A percentile compares a stretch with the other conserved stretches of the same genome.
Evolutionary conservation across 768 basidiomycete genomes (phyloP).

Genomic region (Psilocybe cubensis): DNA sequence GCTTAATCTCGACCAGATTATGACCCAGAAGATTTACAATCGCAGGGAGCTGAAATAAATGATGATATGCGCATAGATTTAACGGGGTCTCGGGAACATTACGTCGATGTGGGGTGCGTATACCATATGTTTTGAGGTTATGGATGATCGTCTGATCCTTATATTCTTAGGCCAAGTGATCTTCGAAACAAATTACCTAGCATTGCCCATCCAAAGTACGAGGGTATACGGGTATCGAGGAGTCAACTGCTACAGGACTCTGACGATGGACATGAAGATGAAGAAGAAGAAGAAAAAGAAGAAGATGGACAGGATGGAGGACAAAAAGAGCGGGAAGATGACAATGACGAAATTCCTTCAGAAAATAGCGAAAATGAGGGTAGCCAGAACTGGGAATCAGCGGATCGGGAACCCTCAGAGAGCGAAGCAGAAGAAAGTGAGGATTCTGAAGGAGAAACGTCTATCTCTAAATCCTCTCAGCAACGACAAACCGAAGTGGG

Average conservation of each 20-base stretch:
- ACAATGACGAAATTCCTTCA: slow-evolving; percentile 23
- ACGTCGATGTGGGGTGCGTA: slow-evolving; percentile 81
- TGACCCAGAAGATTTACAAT: slow-evolving; percentile 76
- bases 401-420: slow-evolving; percentile 19
- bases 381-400: slow-evolving; percentile 24
- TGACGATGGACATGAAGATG: slow-evolving; percentile 32
- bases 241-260: slow-evolving; percentile 54
- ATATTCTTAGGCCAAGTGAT: slow-evolving; percentile 58
- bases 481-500: slow-evolving; percentile 13
- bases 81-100: slow-evolving; percentile 66
- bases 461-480: neutral
- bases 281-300: slow-evolving; percentile 29
- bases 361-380: neutral
- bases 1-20: slow-evolving; percentile 48
- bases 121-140: neutral
- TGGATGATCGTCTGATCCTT: neutral
- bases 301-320: slow-evolving; percentile 28
- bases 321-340: slow-evolving; percentile 19
- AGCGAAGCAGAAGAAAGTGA: slow-evolving; percentile 21
- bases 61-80: slow-evolving; percentile 36
- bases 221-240: slow-evolving; percentile 66
- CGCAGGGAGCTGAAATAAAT: slow-evolving; percentile 49
- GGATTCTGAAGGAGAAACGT: slow-evolving; percentile 14
- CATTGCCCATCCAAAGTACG: slow-evolving; percentile 79
- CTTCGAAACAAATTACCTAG: slow-evolving; percentile 68